These are phyloP conservation scores for Microascus cirrosus DNA, from an alignment of 2,329 filamentous ascomycete species.

Conservation along the genomic window DNA sequence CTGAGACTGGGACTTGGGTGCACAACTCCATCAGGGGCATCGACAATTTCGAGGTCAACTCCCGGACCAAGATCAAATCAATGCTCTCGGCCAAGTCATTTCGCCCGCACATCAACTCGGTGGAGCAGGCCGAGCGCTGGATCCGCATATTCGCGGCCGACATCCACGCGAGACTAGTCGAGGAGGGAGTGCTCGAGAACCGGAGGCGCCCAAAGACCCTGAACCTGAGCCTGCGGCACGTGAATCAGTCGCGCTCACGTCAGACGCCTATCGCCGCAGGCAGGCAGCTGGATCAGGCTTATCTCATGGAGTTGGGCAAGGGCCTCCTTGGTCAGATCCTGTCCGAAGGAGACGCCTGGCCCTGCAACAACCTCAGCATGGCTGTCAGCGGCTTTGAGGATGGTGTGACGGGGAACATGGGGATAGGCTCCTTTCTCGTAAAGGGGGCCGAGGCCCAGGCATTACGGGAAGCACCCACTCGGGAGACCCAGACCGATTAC, in stretches of 20 bases:
- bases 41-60: slow-evolving; percentile 79
- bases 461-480: background rate
- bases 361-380: slow-evolving; percentile 80
- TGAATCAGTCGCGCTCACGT: slow-evolving; percentile 61
- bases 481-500: background rate
- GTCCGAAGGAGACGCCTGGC: slow-evolving; percentile 64
- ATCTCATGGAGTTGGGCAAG: slow-evolving; percentile 44
- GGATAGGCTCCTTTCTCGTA: slow-evolving; percentile 78
- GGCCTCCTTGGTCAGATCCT: slow-evolving; percentile 67
- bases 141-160: slow-evolving; percentile 84
- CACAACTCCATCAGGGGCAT: slow-evolving; percentile 77
- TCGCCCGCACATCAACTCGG: slow-evolving; percentile 65
- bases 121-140: slow-evolving; percentile 75
- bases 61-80: slow-evolving; percentile 86
- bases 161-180: slow-evolving; percentile 78
- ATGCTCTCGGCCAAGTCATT: slow-evolving; percentile 98
- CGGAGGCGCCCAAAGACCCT: slow-evolving; percentile 78
- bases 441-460: slow-evolving; percentile 27
- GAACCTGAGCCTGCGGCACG: slow-evolving; percentile 71
- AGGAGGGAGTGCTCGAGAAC: slow-evolving; percentile 83
- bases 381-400: slow-evolving; percentile 92
- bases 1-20: slow-evolving; percentile 78
- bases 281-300: slow-evolving; percentile 57
- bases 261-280: slow-evolving; percentile 68
- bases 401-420: slow-evolving; percentile 69